A percentile compares a stretch with the other conserved stretches of the same genome.
Conservation (phyloP, 352 stramenopile genomes). For the Thalassiosira mediterranea region DNA sequence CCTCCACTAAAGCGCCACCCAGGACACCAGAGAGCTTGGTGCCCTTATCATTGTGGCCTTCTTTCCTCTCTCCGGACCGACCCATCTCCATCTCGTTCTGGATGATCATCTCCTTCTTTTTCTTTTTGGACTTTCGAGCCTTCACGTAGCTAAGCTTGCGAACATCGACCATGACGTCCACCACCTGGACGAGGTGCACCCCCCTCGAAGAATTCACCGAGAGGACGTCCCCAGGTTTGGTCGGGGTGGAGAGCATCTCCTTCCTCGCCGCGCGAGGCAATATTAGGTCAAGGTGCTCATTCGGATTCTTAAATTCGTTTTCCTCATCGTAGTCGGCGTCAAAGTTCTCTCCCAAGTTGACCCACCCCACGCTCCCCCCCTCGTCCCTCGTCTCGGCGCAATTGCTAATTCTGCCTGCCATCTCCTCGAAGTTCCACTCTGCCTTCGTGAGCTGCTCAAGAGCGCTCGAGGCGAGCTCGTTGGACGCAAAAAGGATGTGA, state of each 20-base stretch:
- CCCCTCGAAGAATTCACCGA: conserved; percentile 60
- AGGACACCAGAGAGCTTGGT: conserved; percentile 48
- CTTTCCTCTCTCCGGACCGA: conserved; percentile 7
- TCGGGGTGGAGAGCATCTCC: conserved; percentile 59
- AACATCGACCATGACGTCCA: conserved; percentile 83
- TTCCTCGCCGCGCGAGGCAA: conserved; percentile 65
- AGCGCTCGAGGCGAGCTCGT: conserved; percentile 64
- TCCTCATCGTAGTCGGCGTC: conserved; percentile 9
- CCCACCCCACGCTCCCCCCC: conserved; percentile 73
- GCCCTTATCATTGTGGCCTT: conserved; percentile 8
- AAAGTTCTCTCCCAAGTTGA: conserved; percentile 51
- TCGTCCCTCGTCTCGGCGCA: conserved; percentile 74
- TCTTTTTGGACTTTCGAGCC: conserved; percentile 17
- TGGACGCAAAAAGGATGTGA: conserved; percentile 80
- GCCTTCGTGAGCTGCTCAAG: conserved; percentile 46
- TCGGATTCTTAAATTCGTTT: conserved; percentile 54
- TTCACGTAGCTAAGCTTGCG: conserved; percentile 70
- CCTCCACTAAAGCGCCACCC: conserved; percentile 34
- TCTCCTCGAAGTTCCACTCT: conserved; percentile 68
- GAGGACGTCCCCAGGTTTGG: conserved; percentile 79
- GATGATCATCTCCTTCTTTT: conserved; percentile 15
- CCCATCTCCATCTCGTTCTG: conserved; percentile 47
- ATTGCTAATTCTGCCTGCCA: conserved; percentile 71
- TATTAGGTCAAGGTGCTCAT: conserved; percentile 77
- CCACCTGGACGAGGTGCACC: conserved; percentile 77